Percentiles rank a stretch among this genome's conserved stretches.
Conservation (phyloP, 2,329 filamentous ascomycete species). For the Diaporthe aspalathi region DNA sequence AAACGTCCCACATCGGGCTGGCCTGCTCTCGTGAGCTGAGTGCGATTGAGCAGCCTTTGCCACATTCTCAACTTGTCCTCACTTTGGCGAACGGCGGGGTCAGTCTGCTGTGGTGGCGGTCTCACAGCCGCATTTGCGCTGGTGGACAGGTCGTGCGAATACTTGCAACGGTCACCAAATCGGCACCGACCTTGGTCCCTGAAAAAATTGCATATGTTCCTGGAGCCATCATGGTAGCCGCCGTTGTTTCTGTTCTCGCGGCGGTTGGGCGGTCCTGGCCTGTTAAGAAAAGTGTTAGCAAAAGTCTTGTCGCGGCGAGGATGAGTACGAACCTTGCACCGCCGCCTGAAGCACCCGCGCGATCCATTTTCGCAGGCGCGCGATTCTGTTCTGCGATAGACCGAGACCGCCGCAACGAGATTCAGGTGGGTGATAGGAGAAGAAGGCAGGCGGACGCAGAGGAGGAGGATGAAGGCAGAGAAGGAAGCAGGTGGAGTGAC, state of each 20-base stretch:
- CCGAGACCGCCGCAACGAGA: neutral
- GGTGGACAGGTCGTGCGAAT: neutral
- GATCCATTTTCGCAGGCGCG: neutral
- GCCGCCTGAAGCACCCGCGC: neutral
- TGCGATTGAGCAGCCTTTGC: conserved; percentile 10
- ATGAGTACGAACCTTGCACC: neutral
- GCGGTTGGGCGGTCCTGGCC: neutral
- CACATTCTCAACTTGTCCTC: conserved; percentile 26
- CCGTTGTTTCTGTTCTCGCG: neutral
- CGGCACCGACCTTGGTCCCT: conserved; percentile 2
- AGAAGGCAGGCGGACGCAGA: neutral
- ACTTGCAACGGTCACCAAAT: neutral
- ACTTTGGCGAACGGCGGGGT: neutral
- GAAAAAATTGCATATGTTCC: neutral
- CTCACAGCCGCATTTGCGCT: neutral
- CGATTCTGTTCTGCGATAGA: neutral
- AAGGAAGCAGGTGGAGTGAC: neutral
- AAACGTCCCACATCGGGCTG: conserved; percentile 38
- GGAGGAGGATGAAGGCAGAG: neutral
- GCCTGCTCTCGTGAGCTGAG: neutral
- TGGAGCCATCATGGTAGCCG: neutral
- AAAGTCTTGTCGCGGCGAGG: neutral
- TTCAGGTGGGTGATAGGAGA: neutral
- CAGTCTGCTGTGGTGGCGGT: no score
- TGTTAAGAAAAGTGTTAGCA: neutral